Evolutionary conservation across 2,329 filamentous ascomycete genomes (phyloP), one percentile per base, ranked within the genome.

Genomic region (Pseudogymnoascus sp.): DNA sequence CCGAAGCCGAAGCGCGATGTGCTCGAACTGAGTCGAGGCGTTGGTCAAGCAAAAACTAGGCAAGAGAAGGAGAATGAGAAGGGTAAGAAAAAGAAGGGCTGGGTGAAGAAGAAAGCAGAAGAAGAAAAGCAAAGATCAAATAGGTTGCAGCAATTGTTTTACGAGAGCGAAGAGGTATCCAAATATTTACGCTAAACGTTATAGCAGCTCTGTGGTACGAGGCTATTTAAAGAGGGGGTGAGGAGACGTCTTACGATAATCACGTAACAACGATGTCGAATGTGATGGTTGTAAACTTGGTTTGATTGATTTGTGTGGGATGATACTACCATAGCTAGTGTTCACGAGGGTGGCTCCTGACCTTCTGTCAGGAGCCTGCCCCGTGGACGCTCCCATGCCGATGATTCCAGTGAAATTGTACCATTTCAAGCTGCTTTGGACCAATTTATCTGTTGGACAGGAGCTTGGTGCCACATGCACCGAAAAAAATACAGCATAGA

Each of bases 121-220:
- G 83, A 86, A 65, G 85, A 87, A 63, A 87, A 80, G 75, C 84
- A 77, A 72, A 86, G 79, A 65, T 79, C 81, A 16, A 83, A 89
- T 64, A 84, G 76, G 69, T 72, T 96, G 64, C 81, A 86, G 66
- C 80, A 84, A 67, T 80, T 90, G 75, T 88, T 96, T 65, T 93
- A 90, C 74, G 82, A 84, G 19, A 86, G 84, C 67, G 82, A 89
- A n/a, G 88, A 93, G 67, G 77, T 95, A 62, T 84, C 92, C 69
- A 84, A 81, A 70, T 94, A 95, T 72, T 75, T 95, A 55, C 49
- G 49, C 16, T 55, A 55, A 55, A 19, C 16, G 14, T 22, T 35
- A 11, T 55, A 35, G 28, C 11, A 55, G 28, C 49, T 35, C 28
- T 35, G 16, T 33, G 49, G 5, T 33, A 33, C 16, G 28, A 35